Conservation (phyloP, 2,329 filamentous ascomycete genomes). For the Penicillium sp. region DNA sequence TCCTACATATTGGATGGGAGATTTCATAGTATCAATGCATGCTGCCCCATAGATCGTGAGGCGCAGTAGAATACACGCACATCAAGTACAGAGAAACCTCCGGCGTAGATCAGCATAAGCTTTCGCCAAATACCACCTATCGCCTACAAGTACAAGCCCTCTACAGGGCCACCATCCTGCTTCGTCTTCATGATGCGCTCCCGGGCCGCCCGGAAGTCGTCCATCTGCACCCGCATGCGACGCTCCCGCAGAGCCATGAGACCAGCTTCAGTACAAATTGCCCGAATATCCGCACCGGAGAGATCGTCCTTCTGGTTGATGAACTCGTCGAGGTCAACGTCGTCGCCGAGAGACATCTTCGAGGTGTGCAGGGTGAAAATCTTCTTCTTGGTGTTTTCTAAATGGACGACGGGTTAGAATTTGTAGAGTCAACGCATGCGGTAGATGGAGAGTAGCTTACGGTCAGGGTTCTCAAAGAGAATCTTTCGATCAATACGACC, state of each 20-base stretch:
- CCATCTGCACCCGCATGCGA: conserved; percentile 98
- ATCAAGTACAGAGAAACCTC: conserved; percentile 12
- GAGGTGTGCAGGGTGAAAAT: conserved; percentile 98
- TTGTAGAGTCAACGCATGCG: not conserved
- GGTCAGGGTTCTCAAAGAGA: conserved; percentile 71
- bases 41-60: conserved; percentile 16
- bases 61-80: conserved; percentile 32
- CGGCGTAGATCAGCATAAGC: conserved; percentile 4
- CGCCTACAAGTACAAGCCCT: conserved; percentile 92
- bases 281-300: conserved; percentile 96
- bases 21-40: conserved; percentile 10
- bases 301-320: conserved; percentile 98
- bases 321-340: conserved; percentile 98
- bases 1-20: not conserved
- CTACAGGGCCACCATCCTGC: conserved; percentile 89
- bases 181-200: conserved; percentile 98
- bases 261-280: conserved; percentile 96
- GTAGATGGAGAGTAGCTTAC: conserved; percentile 47
- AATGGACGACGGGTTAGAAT: conserved; percentile 24
- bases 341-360: conserved; percentile 95
- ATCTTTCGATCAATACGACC: conserved; percentile 99
- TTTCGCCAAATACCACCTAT: conserved; percentile 13
- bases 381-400: conserved; percentile 90
- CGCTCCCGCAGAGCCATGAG: conserved; percentile 91
- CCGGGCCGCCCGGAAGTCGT: conserved; percentile 88